phyloP scores from a whole-genome alignment of 176 grass and related monocot species.

The Oryza meridionalis region DNA sequence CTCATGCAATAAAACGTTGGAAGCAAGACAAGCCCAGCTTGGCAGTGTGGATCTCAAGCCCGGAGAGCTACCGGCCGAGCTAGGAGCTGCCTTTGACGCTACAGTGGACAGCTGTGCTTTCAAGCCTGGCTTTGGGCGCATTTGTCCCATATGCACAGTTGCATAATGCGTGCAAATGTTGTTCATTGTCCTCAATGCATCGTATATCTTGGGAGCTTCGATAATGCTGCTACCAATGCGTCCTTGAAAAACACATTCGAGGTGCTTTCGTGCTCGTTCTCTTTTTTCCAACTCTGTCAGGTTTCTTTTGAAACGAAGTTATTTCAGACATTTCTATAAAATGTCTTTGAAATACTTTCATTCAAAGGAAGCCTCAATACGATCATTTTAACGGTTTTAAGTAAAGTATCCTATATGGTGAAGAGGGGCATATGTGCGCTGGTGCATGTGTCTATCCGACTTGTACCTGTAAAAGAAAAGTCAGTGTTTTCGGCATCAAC shows the following conservation, averaged over 20 bases:
- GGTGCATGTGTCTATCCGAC: no score
- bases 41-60: conserved; percentile 29
- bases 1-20: conserved; percentile 32
- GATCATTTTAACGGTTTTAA: no score
- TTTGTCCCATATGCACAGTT: neutral
- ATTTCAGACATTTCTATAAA: no score
- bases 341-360: no score
- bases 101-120: conserved; percentile 9
- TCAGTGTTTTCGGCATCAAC: no score
- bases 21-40: conserved; percentile 37
- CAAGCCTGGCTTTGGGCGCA: conserved; percentile 3
- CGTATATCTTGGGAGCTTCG: neutral
- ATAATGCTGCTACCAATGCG: conserved; percentile 2
- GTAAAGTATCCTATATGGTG: no score
- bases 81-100: neutral
- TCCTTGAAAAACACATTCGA: neutral
- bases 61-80: neutral
- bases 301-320: no score
- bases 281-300: neutral
- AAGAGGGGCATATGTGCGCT: no score
- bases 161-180: neutral
- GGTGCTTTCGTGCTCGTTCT: neutral
- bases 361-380: no score
- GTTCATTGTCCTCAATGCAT: neutral
- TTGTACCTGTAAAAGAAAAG: no score